phyloP scores from a whole-genome alignment of 2,329 filamentous ascomycete species.

The Proliferodiscus dingleyae region DNA sequence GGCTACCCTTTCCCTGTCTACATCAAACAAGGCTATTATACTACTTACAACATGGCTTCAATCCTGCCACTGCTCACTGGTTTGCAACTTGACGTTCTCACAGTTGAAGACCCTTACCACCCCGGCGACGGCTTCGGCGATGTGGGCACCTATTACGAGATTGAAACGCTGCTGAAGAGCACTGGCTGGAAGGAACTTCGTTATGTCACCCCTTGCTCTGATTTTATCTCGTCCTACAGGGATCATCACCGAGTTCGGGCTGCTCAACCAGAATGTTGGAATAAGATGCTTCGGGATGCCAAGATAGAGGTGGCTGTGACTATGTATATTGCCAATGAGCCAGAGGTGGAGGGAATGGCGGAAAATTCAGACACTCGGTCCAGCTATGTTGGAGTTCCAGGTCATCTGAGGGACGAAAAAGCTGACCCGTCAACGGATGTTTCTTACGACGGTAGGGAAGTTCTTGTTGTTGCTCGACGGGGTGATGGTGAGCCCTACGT shows the following conservation, averaged over 20 bases:
- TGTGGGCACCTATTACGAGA: background rate
- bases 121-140: background rate
- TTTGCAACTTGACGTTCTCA: background rate
- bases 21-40: background rate
- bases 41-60: background rate
- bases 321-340: slow-evolving; percentile 1
- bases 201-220: slow-evolving; percentile 1
- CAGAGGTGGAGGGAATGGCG: background rate
- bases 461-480: background rate
- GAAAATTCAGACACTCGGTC: background rate
- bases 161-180: background rate
- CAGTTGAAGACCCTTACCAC: background rate
- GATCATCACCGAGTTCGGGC: background rate
- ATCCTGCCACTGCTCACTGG: background rate
- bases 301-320: background rate
- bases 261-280: background rate
- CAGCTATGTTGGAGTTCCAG: background rate
- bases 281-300: too few relatives aligned
- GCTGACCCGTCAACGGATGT: background rate
- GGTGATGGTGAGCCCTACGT: background rate
- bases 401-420: background rate
- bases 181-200: slow-evolving; percentile 1
- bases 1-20: background rate
- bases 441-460: background rate
- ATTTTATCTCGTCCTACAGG: background rate